phyloP scores from a whole-genome alignment of 75 land plant species.

The Isoetes taiwanensis region DNA sequence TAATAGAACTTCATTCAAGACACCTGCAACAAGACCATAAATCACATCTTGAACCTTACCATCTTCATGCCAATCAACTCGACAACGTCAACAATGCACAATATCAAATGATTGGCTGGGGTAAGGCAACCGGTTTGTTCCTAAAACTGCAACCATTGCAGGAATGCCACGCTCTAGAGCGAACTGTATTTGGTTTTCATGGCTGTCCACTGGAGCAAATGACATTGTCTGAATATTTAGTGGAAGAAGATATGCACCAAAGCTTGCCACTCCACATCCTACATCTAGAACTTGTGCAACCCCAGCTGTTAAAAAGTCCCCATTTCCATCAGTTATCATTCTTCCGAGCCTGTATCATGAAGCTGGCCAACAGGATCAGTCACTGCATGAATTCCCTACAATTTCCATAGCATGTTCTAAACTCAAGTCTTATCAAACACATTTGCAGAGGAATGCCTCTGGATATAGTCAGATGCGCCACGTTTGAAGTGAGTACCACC shows the following conservation, averaged over 20 bases:
- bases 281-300: conserved; percentile 69
- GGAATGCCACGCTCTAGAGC: conserved; percentile 80
- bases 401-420: too few relatives aligned
- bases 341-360: conserved; percentile 51
- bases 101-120: conserved; percentile 63
- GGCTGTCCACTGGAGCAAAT: conserved; percentile 84
- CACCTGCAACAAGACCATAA: too few relatives aligned
- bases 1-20: too few relatives aligned
- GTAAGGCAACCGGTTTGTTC: conserved; percentile 64
- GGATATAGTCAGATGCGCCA: conserved; percentile 70
- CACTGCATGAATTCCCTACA: too few relatives aligned
- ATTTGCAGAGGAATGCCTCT: conserved; percentile 33
- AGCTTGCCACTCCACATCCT: conserved; percentile 88
- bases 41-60: too few relatives aligned
- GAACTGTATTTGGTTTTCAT: conserved; percentile 88
- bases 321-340: conserved; percentile 56
- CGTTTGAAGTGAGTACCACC: conserved; percentile 91
- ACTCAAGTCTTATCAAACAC: not conserved
- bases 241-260: conserved; percentile 60
- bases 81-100: conserved; percentile 87
- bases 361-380: too few relatives aligned
- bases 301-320: conserved; percentile 54
- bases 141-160: conserved; percentile 66
- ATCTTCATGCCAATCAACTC: conserved; percentile 87
- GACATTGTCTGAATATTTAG: conserved; percentile 73